A percentile compares a stretch with the other conserved stretches of the same genome.
Evolutionary conservation across 1,139 yeast genomes (phyloP).

Genomic region (Diutina sp.): DNA sequence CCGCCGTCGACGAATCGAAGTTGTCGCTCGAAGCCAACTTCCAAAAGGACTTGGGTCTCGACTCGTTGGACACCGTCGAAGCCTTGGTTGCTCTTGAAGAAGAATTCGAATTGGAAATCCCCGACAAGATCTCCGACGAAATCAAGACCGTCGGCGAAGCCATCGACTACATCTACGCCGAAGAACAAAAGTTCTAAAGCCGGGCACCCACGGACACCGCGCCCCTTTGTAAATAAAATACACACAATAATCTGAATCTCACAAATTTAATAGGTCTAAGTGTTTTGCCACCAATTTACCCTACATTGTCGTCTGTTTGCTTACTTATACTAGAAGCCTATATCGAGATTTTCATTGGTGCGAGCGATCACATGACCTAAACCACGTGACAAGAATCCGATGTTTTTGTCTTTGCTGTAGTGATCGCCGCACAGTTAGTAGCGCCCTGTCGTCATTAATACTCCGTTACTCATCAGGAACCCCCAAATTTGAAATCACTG

Average conservation of each 20-base stretch:
- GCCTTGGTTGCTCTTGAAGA: conserved; percentile 63
- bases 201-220: not conserved
- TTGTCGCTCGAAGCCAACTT: conserved; percentile 30
- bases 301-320: too few relatives aligned
- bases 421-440: not conserved
- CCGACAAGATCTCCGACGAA: conserved; percentile 57
- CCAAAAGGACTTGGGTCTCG: conserved; percentile 55
- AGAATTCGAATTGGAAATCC: conserved; percentile 59
- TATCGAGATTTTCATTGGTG: not conserved
- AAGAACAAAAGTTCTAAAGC: conserved; percentile 31
- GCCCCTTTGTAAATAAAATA: not conserved
- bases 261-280: not conserved
- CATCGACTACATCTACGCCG: conserved; percentile 42
- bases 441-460: too few relatives aligned
- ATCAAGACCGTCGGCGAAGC: conserved; percentile 61
- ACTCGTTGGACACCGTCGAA: conserved; percentile 60
- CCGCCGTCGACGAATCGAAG: conserved; percentile 36
- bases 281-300: too few relatives aligned
- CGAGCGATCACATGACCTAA: not conserved
- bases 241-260: not conserved
- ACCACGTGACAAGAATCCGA: not conserved
- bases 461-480: not conserved
- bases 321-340: too few relatives aligned
- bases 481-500: not conserved
- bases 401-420: not conserved